Evolutionary conservation across 306 rosid species (phyloP).

Genomic region (Dryas drummondii): DNA sequence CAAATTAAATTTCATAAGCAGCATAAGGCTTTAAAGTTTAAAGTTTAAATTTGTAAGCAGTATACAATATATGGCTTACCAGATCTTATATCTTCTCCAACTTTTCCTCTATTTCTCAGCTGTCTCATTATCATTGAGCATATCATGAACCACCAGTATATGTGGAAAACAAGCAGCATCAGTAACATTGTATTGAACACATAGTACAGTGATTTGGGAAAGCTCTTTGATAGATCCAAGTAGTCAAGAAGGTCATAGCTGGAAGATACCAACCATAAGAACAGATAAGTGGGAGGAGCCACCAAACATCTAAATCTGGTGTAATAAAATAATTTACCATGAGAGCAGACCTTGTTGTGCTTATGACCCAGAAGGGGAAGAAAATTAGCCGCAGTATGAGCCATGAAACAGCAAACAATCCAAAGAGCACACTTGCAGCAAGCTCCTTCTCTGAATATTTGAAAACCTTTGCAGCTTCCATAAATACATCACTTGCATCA

Average conservation of each 20-base stretch:
- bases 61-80: conserved; percentile 47
- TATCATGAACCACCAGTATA: conserved; percentile 99
- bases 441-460: conserved; percentile 89
- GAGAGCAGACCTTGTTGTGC: conserved; percentile 73
- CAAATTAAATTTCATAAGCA: background rate
- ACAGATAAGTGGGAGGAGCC: conserved; percentile 26
- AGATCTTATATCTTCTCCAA: conserved; percentile 98
- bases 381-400: conserved; percentile 71
- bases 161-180: conserved; percentile 84
- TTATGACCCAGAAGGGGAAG: conserved; percentile 89
- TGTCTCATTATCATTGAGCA: conserved; percentile 75
- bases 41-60: conserved; percentile 21
- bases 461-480: conserved; percentile 98
- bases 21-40: background rate
- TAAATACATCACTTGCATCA: conserved; percentile 91
- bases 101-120: conserved; percentile 84
- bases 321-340: conserved; percentile 30
- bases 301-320: conserved; percentile 24
- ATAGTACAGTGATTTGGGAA: conserved; percentile 55
- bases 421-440: conserved; percentile 82
- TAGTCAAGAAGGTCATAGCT: conserved; percentile 51
- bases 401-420: conserved; percentile 84
- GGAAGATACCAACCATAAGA: conserved; percentile 43
- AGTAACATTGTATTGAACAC: conserved; percentile 75
- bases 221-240: conserved; percentile 50